Evolutionary conservation across 257 asterid genomes (phyloP).

Genomic region (Dorcoceras hygrometricum): DNA sequence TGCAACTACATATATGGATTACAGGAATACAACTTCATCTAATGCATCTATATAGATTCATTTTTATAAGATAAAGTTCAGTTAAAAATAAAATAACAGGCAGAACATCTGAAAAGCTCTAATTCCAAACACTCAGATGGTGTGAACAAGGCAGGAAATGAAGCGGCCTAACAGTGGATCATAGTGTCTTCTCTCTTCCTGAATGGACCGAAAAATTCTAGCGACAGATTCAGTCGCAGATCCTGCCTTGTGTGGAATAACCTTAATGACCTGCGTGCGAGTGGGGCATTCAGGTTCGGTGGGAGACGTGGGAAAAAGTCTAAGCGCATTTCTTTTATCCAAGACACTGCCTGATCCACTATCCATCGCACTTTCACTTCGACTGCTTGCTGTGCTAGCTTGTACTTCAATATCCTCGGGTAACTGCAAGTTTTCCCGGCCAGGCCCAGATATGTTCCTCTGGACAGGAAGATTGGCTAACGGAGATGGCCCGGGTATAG

Average conservation of each 20-base stretch:
- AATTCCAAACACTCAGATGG: not conserved
- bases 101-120: not conserved
- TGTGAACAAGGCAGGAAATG: not conserved
- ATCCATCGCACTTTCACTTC: slow-evolving; percentile 30
- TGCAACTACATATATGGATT: not conserved
- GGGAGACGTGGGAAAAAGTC: slow-evolving; percentile 54
- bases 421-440: slow-evolving; percentile 12
- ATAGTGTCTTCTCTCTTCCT: not conserved
- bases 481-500: slow-evolving; percentile 27
- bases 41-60: not conserved
- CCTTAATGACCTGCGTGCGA: slow-evolving; percentile 57
- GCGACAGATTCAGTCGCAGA: not conserved
- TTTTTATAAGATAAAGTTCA: too few relatives aligned
- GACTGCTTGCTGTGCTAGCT: slow-evolving; percentile 63
- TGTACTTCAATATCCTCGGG: slow-evolving; percentile 49
- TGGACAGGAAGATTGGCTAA: slow-evolving; percentile 27
- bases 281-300: slow-evolving; percentile 28
- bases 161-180: not conserved
- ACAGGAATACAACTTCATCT: not conserved
- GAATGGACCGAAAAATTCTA: not conserved
- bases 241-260: slow-evolving; percentile 14
- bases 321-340: slow-evolving; percentile 42
- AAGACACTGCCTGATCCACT: slow-evolving; percentile 17
- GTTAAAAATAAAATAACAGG: not conserved
- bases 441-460: slow-evolving; percentile 23